These are phyloP conservation scores for Acer negundo DNA, from an alignment of 345 rosid species.

Conservation along the genomic window DNA sequence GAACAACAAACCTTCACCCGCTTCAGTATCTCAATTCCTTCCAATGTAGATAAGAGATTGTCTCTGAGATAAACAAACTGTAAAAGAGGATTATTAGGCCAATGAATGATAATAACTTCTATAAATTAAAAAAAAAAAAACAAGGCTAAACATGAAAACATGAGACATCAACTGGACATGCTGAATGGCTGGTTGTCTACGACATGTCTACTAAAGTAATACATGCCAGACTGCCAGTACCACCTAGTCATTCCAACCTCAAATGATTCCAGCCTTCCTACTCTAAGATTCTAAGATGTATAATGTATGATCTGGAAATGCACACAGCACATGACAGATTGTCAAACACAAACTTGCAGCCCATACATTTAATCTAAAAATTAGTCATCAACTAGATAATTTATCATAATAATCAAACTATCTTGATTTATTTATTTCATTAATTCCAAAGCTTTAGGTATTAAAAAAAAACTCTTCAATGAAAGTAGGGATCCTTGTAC, in stretches of 20 bases:
- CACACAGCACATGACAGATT: not conserved
- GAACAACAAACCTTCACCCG: constrained; percentile 82
- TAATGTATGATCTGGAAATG: not conserved
- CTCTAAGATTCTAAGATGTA: not conserved
- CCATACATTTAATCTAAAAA: not conserved
- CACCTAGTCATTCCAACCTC: not conserved
- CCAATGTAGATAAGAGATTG: constrained; percentile 80
- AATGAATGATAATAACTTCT: not conserved
- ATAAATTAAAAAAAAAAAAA: not conserved
- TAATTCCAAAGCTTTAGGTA: not conserved
- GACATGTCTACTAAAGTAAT: not conserved
- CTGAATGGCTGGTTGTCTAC: not conserved
- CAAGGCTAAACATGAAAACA: not conserved
- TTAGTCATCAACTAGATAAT: no score
- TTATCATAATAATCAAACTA: not conserved
- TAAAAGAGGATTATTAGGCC: constrained; percentile 32
- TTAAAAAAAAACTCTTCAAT: not conserved
- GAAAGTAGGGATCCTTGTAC: not conserved
- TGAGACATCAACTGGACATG: not conserved
- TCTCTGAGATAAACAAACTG: constrained; percentile 99
- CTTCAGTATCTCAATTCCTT: constrained; percentile 90
- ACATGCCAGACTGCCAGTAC: not conserved
- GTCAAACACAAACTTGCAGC: not conserved
- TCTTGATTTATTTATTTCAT: not conserved
- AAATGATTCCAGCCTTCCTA: not conserved